phyloP scores from a whole-genome alignment of 108 stramenopile genomes.

The Discostella stelligeroides region DNA sequence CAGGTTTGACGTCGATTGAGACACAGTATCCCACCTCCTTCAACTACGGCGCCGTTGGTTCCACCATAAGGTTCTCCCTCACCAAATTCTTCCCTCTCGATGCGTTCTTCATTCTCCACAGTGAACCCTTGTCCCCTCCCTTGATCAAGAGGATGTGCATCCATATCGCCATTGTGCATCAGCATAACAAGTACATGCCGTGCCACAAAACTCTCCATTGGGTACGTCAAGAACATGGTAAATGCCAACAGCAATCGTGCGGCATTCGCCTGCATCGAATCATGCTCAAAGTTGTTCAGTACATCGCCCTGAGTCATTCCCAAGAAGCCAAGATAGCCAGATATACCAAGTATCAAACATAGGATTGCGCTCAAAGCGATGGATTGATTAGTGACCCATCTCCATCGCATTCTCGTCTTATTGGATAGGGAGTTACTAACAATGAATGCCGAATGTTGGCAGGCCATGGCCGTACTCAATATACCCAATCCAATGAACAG shows the following conservation, averaged over 20 bases:
- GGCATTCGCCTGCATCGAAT: conserved; percentile 55
- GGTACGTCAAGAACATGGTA: conserved; percentile 87
- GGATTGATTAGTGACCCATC: conserved; percentile 60
- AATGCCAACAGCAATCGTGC: conserved; percentile 71
- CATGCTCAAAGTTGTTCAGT: conserved; percentile 75
- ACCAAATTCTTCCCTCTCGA: conserved; percentile 38
- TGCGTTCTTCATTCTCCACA: conserved; percentile 20
- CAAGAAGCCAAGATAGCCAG: conserved; percentile 81
- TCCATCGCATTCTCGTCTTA: conserved; percentile 62
- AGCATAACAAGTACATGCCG: conserved; percentile 75
- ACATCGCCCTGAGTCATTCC: conserved; percentile 78
- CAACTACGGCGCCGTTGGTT: conserved; percentile 26
- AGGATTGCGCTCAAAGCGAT: conserved; percentile 50
- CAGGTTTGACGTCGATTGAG: conserved; percentile 55
- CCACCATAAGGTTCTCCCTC: too few relatives aligned
- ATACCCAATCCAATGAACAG: conserved; percentile 88
- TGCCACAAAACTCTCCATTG: conserved; percentile 83
- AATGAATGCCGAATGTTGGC: conserved; percentile 88
- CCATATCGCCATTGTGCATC: conserved; percentile 75
- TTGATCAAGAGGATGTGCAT: conserved; percentile 11
- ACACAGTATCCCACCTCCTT: conserved; percentile 43
- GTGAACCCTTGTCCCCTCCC: conserved; percentile 19
- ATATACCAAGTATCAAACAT: conserved; percentile 64
- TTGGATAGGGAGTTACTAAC: conserved; percentile 63
- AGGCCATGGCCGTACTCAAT: conserved; percentile 79